A percentile compares a stretch with the other conserved stretches of the same genome.
phyloP scores from a whole-genome alignment of 2,329 filamentous ascomycete genomes.

The Zymoseptoria crescenta region DNA sequence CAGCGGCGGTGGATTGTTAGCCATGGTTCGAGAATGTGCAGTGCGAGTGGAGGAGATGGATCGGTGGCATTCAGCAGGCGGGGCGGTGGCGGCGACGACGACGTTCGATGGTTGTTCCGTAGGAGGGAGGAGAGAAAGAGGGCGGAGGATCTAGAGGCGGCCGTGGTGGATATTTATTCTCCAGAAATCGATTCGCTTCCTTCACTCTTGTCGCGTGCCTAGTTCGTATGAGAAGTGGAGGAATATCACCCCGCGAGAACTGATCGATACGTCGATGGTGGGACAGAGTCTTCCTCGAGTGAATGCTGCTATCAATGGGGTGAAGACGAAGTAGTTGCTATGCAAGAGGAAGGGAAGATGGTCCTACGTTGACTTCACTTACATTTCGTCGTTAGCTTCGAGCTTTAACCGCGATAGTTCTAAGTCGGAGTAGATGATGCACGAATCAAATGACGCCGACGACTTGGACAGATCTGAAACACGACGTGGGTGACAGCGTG shows the following conservation, averaged over 20 bases:
- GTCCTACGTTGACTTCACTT: neutral
- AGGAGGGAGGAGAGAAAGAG: neutral
- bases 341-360: neutral
- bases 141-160: neutral
- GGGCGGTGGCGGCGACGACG: neutral
- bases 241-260: neutral
- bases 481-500: neutral
- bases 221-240: neutral
- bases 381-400: neutral
- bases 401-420: neutral
- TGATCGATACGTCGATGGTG: neutral
- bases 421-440: neutral
- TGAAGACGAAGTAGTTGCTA: neutral
- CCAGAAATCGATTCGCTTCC: neutral
- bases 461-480: neutral
- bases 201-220: neutral
- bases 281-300: neutral
- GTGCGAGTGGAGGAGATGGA: too few species aligned
- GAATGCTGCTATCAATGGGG: neutral
- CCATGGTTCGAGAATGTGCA: neutral
- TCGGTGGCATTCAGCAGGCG: conserved; percentile 10
- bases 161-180: neutral
- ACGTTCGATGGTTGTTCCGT: neutral
- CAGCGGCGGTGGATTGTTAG: conserved; percentile 21
- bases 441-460: neutral